Percentiles rank a stretch among this genome's conserved stretches.
Evolutionary conservation across 2,329 filamentous ascomycete species (phyloP).

Genomic region (Monosporascus sp.): DNA sequence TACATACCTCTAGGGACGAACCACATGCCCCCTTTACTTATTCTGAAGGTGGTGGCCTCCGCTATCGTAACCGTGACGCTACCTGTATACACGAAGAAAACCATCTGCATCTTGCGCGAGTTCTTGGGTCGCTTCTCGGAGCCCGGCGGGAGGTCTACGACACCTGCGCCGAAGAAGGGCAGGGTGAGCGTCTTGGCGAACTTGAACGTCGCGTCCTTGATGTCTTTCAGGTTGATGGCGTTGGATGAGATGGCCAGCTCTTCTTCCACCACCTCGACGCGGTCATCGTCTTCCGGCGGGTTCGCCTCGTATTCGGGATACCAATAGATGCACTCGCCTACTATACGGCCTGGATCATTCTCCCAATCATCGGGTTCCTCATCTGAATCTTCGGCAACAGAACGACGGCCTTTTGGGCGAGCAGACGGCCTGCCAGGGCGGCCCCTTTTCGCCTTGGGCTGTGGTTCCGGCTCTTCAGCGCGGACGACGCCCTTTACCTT

Average conservation of each 20-base stretch:
- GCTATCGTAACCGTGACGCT: conserved; percentile 75
- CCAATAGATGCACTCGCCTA: conserved; percentile 61
- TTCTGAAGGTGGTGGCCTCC: conserved; percentile 65
- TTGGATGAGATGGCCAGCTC: conserved; percentile 51
- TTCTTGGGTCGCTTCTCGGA: conserved; percentile 88
- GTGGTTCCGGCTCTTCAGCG: conserved; percentile 54
- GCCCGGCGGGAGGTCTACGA: conserved; percentile 81
- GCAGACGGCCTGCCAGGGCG: conserved; percentile 15
- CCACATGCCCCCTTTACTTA: conserved; percentile 84
- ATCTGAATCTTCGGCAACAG: conserved; percentile 43
- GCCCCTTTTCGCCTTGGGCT: conserved; percentile 18
- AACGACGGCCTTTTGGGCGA: conserved; percentile 4
- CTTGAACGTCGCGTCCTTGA: conserved; percentile 66
- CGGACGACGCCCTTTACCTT: conserved; percentile 75
- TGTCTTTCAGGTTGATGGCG: conserved; percentile 53
- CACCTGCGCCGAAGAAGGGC: conserved; percentile 82
- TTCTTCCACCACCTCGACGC: conserved; percentile 48
- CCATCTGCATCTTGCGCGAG: conserved; percentile 92
- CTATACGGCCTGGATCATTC: conserved; percentile 55
- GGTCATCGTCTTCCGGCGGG: conserved; percentile 50
- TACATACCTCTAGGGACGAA: conserved; percentile 88
- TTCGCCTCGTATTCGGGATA: conserved; percentile 50
- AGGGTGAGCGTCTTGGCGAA: conserved; percentile 84
- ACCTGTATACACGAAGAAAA: conserved; percentile 84
- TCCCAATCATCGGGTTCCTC: conserved; percentile 67